Evolutionary conservation across 306 rosid genomes (phyloP).

Genomic region (Quercus aquifolioides): DNA sequence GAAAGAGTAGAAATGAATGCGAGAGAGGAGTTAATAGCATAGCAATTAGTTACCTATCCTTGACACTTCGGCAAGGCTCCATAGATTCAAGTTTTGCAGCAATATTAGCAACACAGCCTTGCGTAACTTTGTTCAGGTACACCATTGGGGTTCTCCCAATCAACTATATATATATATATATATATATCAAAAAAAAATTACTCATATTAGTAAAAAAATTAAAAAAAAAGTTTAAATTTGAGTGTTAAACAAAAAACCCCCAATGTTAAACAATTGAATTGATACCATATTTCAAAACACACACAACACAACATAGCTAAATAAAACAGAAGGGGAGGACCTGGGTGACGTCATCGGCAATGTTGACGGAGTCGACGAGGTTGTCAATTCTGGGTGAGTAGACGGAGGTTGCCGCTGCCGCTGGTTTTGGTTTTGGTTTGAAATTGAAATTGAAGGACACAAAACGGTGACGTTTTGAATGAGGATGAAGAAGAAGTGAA

Average conservation of each 20-base stretch:
- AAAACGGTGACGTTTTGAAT: conserved; percentile 4
- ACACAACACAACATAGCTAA: too few species aligned
- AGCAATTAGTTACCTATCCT: conserved; percentile 60
- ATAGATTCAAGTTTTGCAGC: conserved; percentile 98
- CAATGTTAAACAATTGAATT: not conserved
- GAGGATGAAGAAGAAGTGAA: too few species aligned
- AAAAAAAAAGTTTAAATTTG: too few species aligned
- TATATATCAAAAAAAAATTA: not conserved
- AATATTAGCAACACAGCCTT: conserved; percentile 75
- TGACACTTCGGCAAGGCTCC: conserved; percentile 96
- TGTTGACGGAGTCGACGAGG: conserved; percentile 74
- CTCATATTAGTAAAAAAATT: not conserved
- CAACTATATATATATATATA: conserved; percentile 53
- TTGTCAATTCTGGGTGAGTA: conserved; percentile 48
- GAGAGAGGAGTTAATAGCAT: too few species aligned
- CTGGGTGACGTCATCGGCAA: conserved; percentile 94
- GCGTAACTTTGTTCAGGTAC: conserved; percentile 81
- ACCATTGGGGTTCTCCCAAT: conserved; percentile 95
- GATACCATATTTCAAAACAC: not conserved
- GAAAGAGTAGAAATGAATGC: too few species aligned
- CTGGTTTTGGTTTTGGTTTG: not conserved
- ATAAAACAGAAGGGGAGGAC: conserved; percentile 22
- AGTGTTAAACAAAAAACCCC: too few species aligned
- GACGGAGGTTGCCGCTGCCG: conserved; percentile 10
- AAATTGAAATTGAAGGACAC: conserved; percentile 5